Percentiles rank a stretch among this genome's conserved stretches.
Conservation (phyloP, 2,329 filamentous ascomycete genomes). For the Ilyonectria destructans region DNA sequence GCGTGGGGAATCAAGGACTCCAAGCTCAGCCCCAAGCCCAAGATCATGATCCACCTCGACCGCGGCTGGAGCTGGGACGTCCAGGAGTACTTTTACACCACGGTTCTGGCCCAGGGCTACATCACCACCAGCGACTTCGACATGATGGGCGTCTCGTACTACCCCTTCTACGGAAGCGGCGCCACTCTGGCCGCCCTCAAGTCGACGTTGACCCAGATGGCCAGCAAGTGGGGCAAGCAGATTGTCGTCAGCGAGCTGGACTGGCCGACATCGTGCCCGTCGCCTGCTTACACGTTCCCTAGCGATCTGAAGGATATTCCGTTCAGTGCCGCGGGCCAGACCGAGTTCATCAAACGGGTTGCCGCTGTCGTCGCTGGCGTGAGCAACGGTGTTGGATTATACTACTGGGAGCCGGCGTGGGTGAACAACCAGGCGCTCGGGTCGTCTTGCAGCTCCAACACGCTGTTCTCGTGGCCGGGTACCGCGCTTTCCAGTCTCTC, state of each 20-base stretch:
- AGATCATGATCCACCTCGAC: conserved; percentile 83
- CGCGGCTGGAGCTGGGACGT: conserved; percentile 82
- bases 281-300: conserved; percentile 72
- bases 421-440: conserved; percentile 76
- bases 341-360: conserved; percentile 73
- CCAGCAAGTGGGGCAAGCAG: conserved; percentile 74
- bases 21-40: conserved; percentile 68
- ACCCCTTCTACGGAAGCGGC: conserved; percentile 77
- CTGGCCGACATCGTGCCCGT: conserved; percentile 78
- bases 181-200: conserved; percentile 74
- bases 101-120: conserved; percentile 67
- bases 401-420: conserved; percentile 85
- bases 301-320: conserved; percentile 73
- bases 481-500: conserved; percentile 71
- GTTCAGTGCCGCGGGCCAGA: conserved; percentile 75
- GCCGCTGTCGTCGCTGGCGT: conserved; percentile 70
- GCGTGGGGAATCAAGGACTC: conserved; percentile 77
- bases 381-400: conserved; percentile 72
- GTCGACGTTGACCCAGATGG: conserved; percentile 72
- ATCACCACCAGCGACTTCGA: conserved; percentile 74
- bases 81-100: conserved; percentile 78
- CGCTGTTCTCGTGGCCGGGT: conserved; percentile 72
- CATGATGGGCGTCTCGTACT: conserved; percentile 81
- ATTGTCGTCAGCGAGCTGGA: conserved; percentile 80
- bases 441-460: conserved; percentile 76